Conservation (phyloP, 768 basidiomycete genomes). For the Scleroderma citrinum region DNA sequence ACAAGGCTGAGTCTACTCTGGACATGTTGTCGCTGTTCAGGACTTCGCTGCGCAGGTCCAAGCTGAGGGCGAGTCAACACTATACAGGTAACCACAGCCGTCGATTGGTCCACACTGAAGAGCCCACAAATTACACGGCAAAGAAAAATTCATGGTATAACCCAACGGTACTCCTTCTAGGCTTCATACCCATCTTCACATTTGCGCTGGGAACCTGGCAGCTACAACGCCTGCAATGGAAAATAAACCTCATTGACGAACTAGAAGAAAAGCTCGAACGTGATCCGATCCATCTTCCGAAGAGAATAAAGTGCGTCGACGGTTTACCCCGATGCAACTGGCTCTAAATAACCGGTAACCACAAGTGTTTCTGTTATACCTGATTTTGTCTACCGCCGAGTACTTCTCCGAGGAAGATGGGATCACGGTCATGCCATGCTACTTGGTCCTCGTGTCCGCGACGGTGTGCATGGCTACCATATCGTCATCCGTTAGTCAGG, state of each 20-base stretch:
- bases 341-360: conserved; percentile 14
- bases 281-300: conserved; percentile 72
- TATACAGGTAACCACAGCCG: conserved; percentile 3
- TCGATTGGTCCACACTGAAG: conserved; percentile 13
- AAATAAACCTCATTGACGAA: conserved; percentile 88
- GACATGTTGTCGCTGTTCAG: conserved; percentile 20
- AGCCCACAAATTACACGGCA: conserved; percentile 41
- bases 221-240: conserved; percentile 90
- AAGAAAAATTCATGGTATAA: conserved; percentile 57
- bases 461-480: conserved; percentile 84
- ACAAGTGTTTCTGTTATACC: conserved; percentile 67
- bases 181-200: conserved; percentile 85
- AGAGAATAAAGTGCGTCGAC: conserved; percentile 75
- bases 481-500: conserved; percentile 80
- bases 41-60: conserved; percentile 4
- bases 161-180: conserved; percentile 69
- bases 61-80: conserved; percentile 8
- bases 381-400: conserved; percentile 86
- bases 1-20: not conserved
- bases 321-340: conserved; percentile 11
- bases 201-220: conserved; percentile 94
- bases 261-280: conserved; percentile 84
- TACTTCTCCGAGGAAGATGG: conserved; percentile 72
- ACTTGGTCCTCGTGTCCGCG: conserved; percentile 80
- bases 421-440: conserved; percentile 74